Percentiles rank a stretch among this genome's conserved stretches.
These are phyloP conservation scores for Pestalotiopsis sp. DNA, from an alignment of 2,329 filamentous ascomycete genomes.

Conservation along the genomic window DNA sequence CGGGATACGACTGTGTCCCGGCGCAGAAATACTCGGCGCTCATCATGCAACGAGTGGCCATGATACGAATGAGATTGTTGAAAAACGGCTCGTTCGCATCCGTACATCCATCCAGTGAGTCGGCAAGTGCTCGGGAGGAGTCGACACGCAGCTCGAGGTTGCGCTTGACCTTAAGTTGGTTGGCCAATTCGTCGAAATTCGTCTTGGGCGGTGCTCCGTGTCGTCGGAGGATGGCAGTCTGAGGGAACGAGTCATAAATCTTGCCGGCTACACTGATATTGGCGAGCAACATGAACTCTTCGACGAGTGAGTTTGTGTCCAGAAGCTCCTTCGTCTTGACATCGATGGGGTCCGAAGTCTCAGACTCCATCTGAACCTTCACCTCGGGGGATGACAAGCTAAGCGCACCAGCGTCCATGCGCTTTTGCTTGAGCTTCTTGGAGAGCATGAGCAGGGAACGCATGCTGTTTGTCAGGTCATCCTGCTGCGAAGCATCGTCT, in stretches of 20 bases:
- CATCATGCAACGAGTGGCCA: constrained; percentile 99
- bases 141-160: constrained; percentile 80
- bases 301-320: constrained; percentile 95
- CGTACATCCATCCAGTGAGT: constrained; percentile 84
- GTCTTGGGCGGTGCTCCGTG: constrained; percentile 91
- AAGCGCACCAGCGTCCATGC: constrained; percentile 92
- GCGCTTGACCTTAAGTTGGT: constrained; percentile 87
- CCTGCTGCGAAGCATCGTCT: constrained; percentile 83
- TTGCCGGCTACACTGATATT: constrained; percentile 92
- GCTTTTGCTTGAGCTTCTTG: constrained; percentile 90
- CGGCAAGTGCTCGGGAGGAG: constrained; percentile 89
- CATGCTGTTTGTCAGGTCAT: constrained; percentile 90
- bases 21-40: constrained; percentile 98
- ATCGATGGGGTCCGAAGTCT: constrained; percentile 94
- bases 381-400: constrained; percentile 98
- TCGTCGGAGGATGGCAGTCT: constrained; percentile 90
- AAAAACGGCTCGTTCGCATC: constrained; percentile 89
- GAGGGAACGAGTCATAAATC: constrained; percentile 89
- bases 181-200: constrained; percentile 92
- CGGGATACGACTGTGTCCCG: constrained; percentile 87
- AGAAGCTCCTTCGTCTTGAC: constrained; percentile 94
- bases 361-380: constrained; percentile 90
- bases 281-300: constrained; percentile 99
- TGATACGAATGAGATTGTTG: constrained; percentile 96
- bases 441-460: constrained; percentile 84